These are phyloP conservation scores for Nadsonia starkeyi-henricii DNA, from an alignment of 1,139 yeast genomes.

Conservation along the genomic window DNA sequence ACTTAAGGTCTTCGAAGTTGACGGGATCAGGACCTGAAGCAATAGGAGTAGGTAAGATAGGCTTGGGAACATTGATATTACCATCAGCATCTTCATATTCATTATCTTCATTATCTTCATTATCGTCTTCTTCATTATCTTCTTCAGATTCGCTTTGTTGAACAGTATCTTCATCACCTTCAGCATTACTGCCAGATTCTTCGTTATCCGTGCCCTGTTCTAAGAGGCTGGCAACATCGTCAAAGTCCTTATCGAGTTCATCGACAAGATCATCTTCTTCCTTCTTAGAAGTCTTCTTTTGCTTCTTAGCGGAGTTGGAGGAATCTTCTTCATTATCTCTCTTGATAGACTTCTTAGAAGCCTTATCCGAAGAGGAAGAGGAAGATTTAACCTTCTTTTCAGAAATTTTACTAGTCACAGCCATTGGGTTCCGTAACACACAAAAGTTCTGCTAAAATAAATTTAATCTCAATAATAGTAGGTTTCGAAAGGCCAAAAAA, in stretches of 20 bases:
- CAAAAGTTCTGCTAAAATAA: neutral
- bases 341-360: slow-evolving; percentile 2
- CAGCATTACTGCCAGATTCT: slow-evolving; percentile 9
- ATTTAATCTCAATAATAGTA: neutral
- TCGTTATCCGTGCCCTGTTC: slow-evolving; percentile 8
- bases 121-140: slow-evolving; percentile 13
- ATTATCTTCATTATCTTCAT: slow-evolving; percentile 14
- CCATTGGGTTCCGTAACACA: neutral
- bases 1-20: slow-evolving; percentile 27
- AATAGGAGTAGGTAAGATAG: slow-evolving; percentile 13
- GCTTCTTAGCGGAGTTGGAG: neutral
- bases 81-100: slow-evolving; percentile 13
- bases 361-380: slow-evolving; percentile 2
- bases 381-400: slow-evolving; percentile 4
- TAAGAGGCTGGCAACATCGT: slow-evolving; percentile 14
- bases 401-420: neutral
- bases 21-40: slow-evolving; percentile 10
- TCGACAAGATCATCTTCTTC: slow-evolving; percentile 15
- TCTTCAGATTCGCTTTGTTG: slow-evolving; percentile 14
- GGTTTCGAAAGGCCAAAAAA: neutral
- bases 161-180: slow-evolving; percentile 11
- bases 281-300: slow-evolving; percentile 5
- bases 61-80: slow-evolving; percentile 15
- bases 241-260: slow-evolving; percentile 16
- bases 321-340: neutral